Evolutionary conservation across 2,329 filamentous ascomycete genomes (phyloP).

Genomic region (Zymoseptoria passerinii): DNA sequence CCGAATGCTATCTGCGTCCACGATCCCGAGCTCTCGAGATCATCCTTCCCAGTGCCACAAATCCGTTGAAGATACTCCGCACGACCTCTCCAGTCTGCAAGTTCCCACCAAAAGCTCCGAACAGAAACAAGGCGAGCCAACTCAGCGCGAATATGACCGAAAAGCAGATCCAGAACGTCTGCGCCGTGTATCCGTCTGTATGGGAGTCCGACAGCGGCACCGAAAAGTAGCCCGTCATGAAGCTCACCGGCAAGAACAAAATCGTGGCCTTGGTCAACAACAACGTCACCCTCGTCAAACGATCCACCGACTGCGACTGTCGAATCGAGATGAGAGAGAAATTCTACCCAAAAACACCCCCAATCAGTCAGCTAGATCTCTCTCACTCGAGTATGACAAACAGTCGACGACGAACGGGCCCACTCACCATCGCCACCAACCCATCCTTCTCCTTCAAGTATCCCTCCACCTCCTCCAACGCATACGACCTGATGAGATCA

Average conservation of each 20-base stretch:
- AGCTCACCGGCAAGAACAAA: conserved; percentile 64
- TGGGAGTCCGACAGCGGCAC: conserved; percentile 44
- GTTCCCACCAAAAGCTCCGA: conserved; percentile 50
- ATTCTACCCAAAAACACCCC: conserved; percentile 46
- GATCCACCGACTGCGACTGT: conserved; percentile 63
- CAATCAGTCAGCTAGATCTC: not conserved
- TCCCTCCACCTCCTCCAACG: conserved; percentile 54
- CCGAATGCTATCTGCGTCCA: not conserved
- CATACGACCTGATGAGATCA: conserved; percentile 52
- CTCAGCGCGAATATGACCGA: conserved; percentile 54
- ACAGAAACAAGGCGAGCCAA: conserved; percentile 49
- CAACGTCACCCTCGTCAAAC: conserved; percentile 62
- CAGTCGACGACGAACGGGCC: not conserved
- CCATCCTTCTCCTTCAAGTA: conserved; percentile 62
- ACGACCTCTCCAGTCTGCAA: conserved; percentile 35
- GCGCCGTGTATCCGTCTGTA: conserved; percentile 48
- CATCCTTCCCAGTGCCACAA: conserved; percentile 5
- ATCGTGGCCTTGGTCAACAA: conserved; percentile 67
- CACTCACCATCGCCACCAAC: conserved; percentile 57
- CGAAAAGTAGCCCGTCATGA: conserved; percentile 69
- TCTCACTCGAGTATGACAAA: not conserved
- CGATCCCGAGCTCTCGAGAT: not conserved
- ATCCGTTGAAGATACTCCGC: conserved; percentile 7
- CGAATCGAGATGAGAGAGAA: conserved; percentile 72
- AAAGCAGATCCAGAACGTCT: conserved; percentile 62